Conservation (phyloP, 768 basidiomycete species). For the Pleurotus citrinopileatus region DNA sequence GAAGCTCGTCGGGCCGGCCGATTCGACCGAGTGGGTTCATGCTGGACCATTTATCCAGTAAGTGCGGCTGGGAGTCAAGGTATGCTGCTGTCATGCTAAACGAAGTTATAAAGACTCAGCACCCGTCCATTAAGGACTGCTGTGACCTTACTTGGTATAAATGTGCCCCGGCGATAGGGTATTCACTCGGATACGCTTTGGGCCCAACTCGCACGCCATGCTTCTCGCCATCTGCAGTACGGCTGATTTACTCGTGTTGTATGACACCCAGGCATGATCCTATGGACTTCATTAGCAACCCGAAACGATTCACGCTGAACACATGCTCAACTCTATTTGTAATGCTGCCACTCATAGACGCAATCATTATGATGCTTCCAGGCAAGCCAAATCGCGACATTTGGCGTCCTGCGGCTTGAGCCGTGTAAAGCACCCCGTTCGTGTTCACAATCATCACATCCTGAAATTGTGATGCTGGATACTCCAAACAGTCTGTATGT, state of each 20-base stretch:
- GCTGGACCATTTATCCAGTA: slow-evolving; percentile 64
- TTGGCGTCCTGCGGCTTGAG: slow-evolving; percentile 62
- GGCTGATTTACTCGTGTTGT: slow-evolving; percentile 76
- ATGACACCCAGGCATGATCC: slow-evolving; percentile 76
- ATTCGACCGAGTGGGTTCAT: slow-evolving; percentile 71
- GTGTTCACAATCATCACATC: slow-evolving; percentile 71
- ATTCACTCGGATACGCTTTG: slow-evolving; percentile 67
- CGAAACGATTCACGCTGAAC: not conserved
- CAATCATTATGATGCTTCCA: slow-evolving; percentile 65
- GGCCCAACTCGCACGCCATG: slow-evolving; percentile 79
- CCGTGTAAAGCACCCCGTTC: slow-evolving; percentile 60
- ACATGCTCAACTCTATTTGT: slow-evolving; percentile 45
- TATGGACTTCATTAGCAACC: slow-evolving; percentile 20
- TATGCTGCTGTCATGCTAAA: slow-evolving; percentile 72
- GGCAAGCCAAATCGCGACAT: slow-evolving; percentile 51
- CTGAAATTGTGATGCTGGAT: slow-evolving; percentile 61
- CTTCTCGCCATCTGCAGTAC: slow-evolving; percentile 79
- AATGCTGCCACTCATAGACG: slow-evolving; percentile 60
- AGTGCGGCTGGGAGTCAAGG: slow-evolving; percentile 60
- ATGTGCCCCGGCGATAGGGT: slow-evolving; percentile 76
- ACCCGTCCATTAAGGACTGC: not conserved
- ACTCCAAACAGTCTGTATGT: slow-evolving; percentile 62
- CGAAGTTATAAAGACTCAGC: not conserved
- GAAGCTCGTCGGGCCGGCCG: slow-evolving; percentile 68
- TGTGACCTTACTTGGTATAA: slow-evolving; percentile 51